phyloP scores from a whole-genome alignment of 768 basidiomycete genomes.

The Amanita phalloides region DNA sequence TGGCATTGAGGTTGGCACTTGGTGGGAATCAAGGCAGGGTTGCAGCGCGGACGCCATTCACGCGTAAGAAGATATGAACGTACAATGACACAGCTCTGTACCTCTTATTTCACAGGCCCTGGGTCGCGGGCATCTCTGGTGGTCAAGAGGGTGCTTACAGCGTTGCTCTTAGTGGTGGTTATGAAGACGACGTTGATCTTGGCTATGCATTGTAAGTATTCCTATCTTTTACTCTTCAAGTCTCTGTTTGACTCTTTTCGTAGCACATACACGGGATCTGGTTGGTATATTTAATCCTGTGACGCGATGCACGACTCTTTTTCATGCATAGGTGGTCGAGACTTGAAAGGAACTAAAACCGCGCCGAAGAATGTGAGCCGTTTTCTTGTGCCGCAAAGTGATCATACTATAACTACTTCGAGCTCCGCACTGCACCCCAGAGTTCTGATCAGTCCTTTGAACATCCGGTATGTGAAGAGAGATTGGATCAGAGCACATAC shows the following conservation, averaged over 20 bases:
- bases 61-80: conserved; percentile 44
- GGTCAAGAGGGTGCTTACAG: conserved; percentile 67
- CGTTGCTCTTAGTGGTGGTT: conserved; percentile 82
- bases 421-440: conserved; percentile 87
- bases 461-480: conserved; percentile 27
- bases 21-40: conserved; percentile 65
- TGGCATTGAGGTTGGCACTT: conserved; percentile 66
- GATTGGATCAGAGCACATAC: not conserved
- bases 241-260: not conserved
- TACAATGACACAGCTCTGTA: not conserved
- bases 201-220: conserved; percentile 72
- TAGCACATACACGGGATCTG: conserved; percentile 77
- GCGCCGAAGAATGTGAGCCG: conserved; percentile 72
- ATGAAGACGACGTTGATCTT: conserved; percentile 75
- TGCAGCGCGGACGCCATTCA: conserved; percentile 78
- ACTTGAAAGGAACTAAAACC: conserved; percentile 74
- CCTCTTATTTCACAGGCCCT: conserved; percentile 38
- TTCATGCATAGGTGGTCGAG: conserved; percentile 56
- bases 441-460: conserved; percentile 79
- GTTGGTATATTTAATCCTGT: conserved; percentile 19
- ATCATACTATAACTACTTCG: not conserved
- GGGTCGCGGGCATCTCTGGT: conserved; percentile 74
- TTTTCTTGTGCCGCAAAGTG: not conserved
- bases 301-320: not conserved
- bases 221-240: not conserved